phyloP scores from a whole-genome alignment of 1,139 yeast species.

The Eremothecium gossypii region DNA sequence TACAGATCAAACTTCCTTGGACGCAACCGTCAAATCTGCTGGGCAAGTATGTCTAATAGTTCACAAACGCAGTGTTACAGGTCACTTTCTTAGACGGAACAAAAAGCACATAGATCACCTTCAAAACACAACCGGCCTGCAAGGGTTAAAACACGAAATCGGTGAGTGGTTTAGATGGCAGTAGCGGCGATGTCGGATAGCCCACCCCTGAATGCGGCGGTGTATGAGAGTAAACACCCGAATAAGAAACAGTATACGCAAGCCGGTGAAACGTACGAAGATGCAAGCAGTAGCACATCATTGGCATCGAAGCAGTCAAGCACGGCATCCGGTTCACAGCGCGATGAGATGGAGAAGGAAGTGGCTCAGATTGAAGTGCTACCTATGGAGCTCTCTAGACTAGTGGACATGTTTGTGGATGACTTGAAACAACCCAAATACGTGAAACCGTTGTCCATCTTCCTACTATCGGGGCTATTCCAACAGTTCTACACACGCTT shows the following conservation, averaged over 20 bases:
- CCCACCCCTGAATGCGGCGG: no score
- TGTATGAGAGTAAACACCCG: no score
- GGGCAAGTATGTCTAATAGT: no score
- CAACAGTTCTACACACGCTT: slow-evolving; percentile 40
- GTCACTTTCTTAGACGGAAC: no score
- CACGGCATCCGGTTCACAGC: slow-evolving; percentile 3
- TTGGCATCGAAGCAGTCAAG: slow-evolving; percentile 15
- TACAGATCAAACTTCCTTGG: no score
- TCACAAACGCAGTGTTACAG: no score
- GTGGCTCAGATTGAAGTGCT: slow-evolving; percentile 12
- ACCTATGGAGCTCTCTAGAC: slow-evolving; percentile 31
- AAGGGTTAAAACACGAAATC: no score
- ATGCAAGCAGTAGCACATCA: background rate
- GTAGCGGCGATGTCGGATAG: no score
- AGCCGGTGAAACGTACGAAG: background rate
- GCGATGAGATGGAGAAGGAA: background rate
- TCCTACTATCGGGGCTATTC: slow-evolving; percentile 44
- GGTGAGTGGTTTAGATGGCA: no score
- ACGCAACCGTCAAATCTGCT: no score
- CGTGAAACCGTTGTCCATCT: slow-evolving; percentile 42
- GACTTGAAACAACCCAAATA: slow-evolving; percentile 50
- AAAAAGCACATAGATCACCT: no score
- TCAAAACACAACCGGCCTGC: no score
- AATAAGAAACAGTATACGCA: background rate
- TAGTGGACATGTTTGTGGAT: slow-evolving; percentile 37